Evolutionary conservation across 2,329 filamentous ascomycete species (phyloP).

Genomic region (Tolypocladium tropicale): DNA sequence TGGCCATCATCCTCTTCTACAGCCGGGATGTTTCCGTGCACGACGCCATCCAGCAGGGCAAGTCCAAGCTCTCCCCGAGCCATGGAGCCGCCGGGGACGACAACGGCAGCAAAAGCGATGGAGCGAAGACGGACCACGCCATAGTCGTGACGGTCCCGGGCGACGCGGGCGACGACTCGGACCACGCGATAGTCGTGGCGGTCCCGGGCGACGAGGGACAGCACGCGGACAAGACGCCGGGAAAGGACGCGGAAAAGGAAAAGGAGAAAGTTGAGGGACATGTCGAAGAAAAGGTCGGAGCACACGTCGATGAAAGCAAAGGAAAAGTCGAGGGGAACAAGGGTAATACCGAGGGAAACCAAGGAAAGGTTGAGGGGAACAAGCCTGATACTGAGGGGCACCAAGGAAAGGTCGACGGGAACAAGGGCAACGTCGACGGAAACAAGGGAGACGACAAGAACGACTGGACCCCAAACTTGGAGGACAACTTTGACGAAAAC

Average conservation of each 20-base stretch:
- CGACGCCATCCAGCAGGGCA: constrained; percentile 1
- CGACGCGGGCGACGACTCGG: neutral
- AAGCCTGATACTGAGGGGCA: neutral
- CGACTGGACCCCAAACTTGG: too few species aligned
- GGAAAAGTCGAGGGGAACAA: neutral
- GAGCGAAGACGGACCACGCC: neutral
- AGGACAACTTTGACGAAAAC: neutral
- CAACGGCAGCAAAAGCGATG: neutral
- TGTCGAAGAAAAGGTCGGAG: constrained; percentile 5
- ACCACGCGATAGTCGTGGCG: neutral
- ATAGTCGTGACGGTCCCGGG: neutral
- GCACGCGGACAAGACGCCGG: too few species aligned
- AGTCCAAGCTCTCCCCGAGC: neutral
- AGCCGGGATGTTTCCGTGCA: constrained; percentile 11
- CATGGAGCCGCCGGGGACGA: neutral
- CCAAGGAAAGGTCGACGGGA: neutral
- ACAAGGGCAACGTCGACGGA: neutral
- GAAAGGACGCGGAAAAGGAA: neutral
- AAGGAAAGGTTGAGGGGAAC: neutral
- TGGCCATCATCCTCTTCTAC: constrained; percentile 29
- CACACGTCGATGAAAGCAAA: constrained; percentile 3
- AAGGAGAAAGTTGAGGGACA: neutral
- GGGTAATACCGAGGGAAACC: neutral
- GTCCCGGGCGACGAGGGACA: neutral
- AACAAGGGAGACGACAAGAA: constrained; percentile 1